Evolutionary conservation across 1,284 basidiomycete species (phyloP), one percentile per base, ranked within the genome.

Genomic region (Microbotryum intermedium): DNA sequence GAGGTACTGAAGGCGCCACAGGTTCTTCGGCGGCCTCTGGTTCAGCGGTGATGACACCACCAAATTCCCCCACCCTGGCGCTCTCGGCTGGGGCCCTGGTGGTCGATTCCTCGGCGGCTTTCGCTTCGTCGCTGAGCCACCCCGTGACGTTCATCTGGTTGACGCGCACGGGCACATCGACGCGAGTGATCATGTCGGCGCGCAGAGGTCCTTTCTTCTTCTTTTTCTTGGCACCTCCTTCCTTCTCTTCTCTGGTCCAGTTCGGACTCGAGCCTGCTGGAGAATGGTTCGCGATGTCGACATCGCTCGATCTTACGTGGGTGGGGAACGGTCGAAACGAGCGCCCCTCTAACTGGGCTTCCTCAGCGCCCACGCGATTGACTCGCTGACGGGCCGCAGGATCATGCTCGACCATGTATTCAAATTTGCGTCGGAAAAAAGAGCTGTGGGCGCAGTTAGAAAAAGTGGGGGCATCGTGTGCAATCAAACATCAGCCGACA

Each of bases 141-240:
- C 72, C 72, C 34, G 60, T 62, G 4, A 70, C 82, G 11, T 87
- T 90, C 74, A 85, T 91, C 2, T 88, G 88, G 72, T 93, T 85
- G 49, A 95, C 80, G n/a, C 83, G 79, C 64, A 85, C 86, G 2
- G 88, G 87, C 1, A 84, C 84, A 50, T 78, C 77, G 75, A 89
- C 82, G 44, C 90, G 79, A 46, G 84, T 83, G 69, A 94, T 92
- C 90, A 93, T 93, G 63, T 88, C 84, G 39, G 85, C 79, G 46
- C 81, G 77, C n/a, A 92, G 61, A 59, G 73, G 75, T 16, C 69
- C 69, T 48, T 65, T 50, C 63, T 72, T 62, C 65, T 70, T 66
- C 65, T 75, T 74, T 68, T 74, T 74, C 54, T 67, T 67, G 54
- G 58, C 53, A n/a, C 53, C 46, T 20, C 53, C 20, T 43, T 29